Conservation (phyloP, 2,329 filamentous ascomycete genomes). For the Cladosporium austrohemisphaericum region DNA sequence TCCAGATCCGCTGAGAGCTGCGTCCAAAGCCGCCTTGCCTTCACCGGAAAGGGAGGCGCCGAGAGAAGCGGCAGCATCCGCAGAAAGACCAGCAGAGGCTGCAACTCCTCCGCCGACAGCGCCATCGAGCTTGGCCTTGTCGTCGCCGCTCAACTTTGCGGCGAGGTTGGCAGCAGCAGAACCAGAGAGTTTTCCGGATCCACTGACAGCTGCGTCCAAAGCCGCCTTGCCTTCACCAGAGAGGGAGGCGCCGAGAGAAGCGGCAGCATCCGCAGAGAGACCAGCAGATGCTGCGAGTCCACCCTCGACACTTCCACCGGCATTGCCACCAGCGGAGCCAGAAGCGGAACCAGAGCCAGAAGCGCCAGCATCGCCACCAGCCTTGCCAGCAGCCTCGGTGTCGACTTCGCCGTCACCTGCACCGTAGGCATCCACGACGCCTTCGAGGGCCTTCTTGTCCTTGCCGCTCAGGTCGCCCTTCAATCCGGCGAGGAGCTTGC, state of each 20-base stretch:
- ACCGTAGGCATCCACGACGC: constrained; percentile 1
- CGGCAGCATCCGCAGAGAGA: neutral
- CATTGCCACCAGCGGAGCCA: neutral
- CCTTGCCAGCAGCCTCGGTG: neutral
- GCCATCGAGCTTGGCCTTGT: neutral
- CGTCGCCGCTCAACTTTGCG: neutral
- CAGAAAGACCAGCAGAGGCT: neutral
- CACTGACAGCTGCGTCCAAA: neutral
- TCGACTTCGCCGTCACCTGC: neutral
- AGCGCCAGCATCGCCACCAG: neutral
- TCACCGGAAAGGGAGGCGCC: neutral
- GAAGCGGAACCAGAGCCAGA: neutral
- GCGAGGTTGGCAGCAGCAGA: neutral
- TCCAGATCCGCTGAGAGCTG: neutral
- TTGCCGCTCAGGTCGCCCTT: neutral
- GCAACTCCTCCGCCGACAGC: neutral
- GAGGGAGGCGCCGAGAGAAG: constrained; percentile 1
- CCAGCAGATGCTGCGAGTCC: neutral
- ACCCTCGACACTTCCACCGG: too few relatives aligned
- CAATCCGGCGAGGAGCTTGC: constrained; percentile 11
- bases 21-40: neutral
- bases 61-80: constrained; percentile 1
- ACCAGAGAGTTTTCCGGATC: neutral
- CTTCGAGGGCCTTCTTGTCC: neutral
- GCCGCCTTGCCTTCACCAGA: neutral